Base-by-base conservation (phyloP, 768 basidiomycete genomes). In the Pleurotus pulmonarius region DNA sequence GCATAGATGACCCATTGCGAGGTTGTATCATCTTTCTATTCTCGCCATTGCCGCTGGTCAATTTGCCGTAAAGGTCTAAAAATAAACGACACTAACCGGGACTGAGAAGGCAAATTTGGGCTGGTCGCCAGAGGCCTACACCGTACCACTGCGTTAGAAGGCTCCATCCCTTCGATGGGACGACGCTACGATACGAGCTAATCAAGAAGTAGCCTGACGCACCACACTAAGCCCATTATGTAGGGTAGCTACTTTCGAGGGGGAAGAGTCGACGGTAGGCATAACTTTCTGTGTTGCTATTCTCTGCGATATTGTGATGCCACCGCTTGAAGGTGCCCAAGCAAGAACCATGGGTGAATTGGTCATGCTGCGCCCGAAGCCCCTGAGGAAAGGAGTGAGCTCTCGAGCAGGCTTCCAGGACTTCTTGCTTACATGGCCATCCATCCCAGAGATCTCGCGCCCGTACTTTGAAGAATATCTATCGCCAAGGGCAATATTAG, bases 311-410 rank as follows among this genome's bases (percentile, higher is more conserved):
- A 91, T 67, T 11, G 86, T 87, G 57, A 87, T 72, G 18, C 74
- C 67, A 8, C 83, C 83, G 60, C 87, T 82, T 12, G 69, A 66
- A 63, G 88, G 86, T 5, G 79, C 71, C 88, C 88, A 91, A 75
- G 84, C 80, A 26, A 90, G 84, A 57, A 91, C 83, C 86, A 91
- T 88, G 0, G 83, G 78, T 5, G 78, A 72, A 60, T 76, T 71
- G 1, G 74, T 65, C 86, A 87, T 86, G 56, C 67, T 61, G 7
- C 57, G 60, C 20, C 86, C 86, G 62, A 83, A 87, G 4, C 86
- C 86, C 64, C 85, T 87, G 61, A 8, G 62, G 20, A 46, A 48
- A 3, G n/a, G 25, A 44, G 22, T 57, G n/a, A 54, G 9, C 43
- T 29, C 49, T 56, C 22, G 43, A 54, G 9, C 6, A 49, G 16